These are phyloP conservation scores for Rubia yunnanensis DNA, from an alignment of 257 asterid species.

Conservation along the genomic window DNA sequence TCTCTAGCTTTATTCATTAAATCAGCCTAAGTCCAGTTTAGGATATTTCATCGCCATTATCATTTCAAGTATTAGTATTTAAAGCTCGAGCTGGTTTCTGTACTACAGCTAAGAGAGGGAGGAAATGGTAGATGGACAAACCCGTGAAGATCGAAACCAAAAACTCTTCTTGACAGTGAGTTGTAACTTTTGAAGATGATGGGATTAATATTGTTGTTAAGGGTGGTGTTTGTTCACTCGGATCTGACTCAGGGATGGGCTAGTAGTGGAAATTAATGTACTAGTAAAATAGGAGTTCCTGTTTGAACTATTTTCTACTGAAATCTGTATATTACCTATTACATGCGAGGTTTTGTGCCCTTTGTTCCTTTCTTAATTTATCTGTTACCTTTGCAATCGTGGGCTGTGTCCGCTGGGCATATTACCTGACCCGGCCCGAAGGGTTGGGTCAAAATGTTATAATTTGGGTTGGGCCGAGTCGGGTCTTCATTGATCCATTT, in stretches of 20 bases:
- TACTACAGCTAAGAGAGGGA: slow-evolving; percentile 1
- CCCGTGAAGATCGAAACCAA: slow-evolving; percentile 14
- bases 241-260: not conserved
- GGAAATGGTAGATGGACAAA: slow-evolving; percentile 24
- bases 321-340: not conserved
- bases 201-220: not conserved
- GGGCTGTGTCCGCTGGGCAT: no score
- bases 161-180: slow-evolving; percentile 8
- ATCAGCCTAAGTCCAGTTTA: not conserved
- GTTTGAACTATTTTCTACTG: not conserved
- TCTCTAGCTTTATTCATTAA: slow-evolving; percentile 3
- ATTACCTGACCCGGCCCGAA: no score
- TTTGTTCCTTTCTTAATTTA: not conserved
- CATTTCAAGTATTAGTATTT: not conserved
- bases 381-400: no score
- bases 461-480: no score
- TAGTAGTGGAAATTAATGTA: not conserved
- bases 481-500: no score
- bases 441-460: no score
- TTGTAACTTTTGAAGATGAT: slow-evolving; percentile 2
- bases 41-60: not conserved
- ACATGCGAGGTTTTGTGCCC: not conserved
- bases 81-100: not conserved
- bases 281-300: not conserved
- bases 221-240: not conserved